Base-by-base conservation (phyloP, 495 filamentous ascomycete genomes). In the Hypoxylon fuscum region DNA sequence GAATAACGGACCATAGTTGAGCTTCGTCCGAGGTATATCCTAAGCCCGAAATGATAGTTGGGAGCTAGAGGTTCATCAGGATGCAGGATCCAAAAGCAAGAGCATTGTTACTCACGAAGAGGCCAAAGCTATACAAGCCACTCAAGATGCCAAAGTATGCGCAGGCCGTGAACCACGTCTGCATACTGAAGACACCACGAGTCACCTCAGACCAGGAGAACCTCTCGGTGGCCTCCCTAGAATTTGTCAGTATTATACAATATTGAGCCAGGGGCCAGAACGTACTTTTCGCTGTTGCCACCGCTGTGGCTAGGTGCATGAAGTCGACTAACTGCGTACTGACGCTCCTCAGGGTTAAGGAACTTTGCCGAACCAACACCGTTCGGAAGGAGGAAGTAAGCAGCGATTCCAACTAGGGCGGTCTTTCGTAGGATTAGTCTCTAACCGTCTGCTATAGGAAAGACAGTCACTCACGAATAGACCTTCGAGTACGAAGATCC, bases 1-100 rank as follows among this genome's bases (percentile, higher is more conserved):
- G 87, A 2, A 88, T 87, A 4, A 90, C 85, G 3, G 86, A 85
- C 72, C 88, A 82, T 0, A 90, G 77, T 55, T 91, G 88, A 2
- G 85, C 84, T 62, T 87, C 69, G 29, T 86, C 83, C 14, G 85
- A 72, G 5, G 83, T 80, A 64, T 84, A 89, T 8, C 87, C 84
- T 11, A 90, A 71, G 11, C 82, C 81, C 45, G 82, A 79, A 72
- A 90, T 86, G 59, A 90, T 90, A 5, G 86, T 87, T 0, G 87
- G 87, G 38, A 92, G 74, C 68, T 92, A 86, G 8, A 72, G 6
- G 8, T 84, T 73, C 62, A 64, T 74, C 72, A 68, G 75, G 5
- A 56, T 18, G 17, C 14, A 22, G 2, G 12, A 12, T 37, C 12
- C 5, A 21, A 21, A 37, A 22, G 9, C n/a, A 38, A 35, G 20